A percentile compares a stretch with the other conserved stretches of the same genome.
Conservation (phyloP, 2,329 filamentous ascomycete species). For the Fusarium zealandicum region DNA sequence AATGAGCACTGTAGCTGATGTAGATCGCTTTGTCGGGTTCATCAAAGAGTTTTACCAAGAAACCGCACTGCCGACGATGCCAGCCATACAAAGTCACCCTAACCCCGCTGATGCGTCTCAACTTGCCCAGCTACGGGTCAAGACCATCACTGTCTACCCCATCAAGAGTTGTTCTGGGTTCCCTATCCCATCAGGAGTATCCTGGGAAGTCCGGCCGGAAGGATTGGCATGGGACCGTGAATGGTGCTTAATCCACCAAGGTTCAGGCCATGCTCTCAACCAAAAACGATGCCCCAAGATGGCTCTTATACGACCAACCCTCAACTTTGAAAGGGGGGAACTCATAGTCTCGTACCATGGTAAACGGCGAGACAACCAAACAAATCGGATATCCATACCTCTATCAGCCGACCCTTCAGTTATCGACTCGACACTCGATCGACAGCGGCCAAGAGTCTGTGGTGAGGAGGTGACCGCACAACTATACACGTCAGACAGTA, state of each 20-base stretch:
- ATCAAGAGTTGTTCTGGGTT: conserved; percentile 94
- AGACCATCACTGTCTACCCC: conserved; percentile 78
- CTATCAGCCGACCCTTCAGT: conserved; percentile 72
- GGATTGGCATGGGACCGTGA: conserved; percentile 94
- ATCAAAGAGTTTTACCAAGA: conserved; percentile 66
- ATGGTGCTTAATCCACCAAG: conserved; percentile 92
- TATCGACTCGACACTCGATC: conserved; percentile 54
- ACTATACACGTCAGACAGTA: conserved; percentile 69
- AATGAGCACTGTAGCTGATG: conserved; percentile 82
- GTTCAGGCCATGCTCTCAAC: conserved; percentile 82
- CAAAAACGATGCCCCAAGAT: conserved; percentile 90
- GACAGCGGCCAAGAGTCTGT: conserved; percentile 74
- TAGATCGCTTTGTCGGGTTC: conserved; percentile 75
- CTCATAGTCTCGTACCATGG: conserved; percentile 67
- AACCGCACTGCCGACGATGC: background rate
- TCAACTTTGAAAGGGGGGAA: conserved; percentile 74
- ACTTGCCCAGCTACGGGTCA: conserved; percentile 51
- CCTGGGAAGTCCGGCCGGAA: conserved; percentile 82
- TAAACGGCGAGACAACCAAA: conserved; percentile 28
- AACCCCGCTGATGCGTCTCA: background rate
- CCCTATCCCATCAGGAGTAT: conserved; percentile 64
- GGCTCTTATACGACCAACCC: conserved; percentile 77
- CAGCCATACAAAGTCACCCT: background rate
- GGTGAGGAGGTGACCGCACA: conserved; percentile 78
- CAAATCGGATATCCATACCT: conserved; percentile 60